phyloP scores from a whole-genome alignment of 768 basidiomycete genomes.

The Pluteus cervinus region DNA sequence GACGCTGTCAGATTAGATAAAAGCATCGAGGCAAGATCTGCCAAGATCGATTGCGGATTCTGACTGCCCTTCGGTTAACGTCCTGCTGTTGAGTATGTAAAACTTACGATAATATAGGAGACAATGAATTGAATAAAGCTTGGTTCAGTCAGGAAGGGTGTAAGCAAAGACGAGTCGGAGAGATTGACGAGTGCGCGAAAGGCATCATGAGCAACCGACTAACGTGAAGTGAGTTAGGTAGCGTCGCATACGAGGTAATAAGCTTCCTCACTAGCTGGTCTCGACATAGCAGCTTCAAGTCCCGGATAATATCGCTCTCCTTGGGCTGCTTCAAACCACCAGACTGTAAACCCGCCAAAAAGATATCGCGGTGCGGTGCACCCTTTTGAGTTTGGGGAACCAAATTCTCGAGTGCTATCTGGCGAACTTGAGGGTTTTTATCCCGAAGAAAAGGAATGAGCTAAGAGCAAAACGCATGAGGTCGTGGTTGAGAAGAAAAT shows the following conservation, averaged over 20 bases:
- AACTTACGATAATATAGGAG: constrained; percentile 85
- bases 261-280: constrained; percentile 66
- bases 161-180: constrained; percentile 73
- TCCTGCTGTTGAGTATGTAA: constrained; percentile 1
- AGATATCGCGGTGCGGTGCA: constrained; percentile 67
- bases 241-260: not conserved
- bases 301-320: constrained; percentile 66
- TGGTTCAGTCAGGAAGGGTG: constrained; percentile 60
- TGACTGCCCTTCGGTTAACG: constrained; percentile 23
- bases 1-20: constrained; percentile 90
- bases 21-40: constrained; percentile 95
- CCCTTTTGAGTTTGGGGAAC: constrained; percentile 72
- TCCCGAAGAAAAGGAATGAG: constrained; percentile 83
- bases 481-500: not conserved
- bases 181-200: constrained; percentile 92
- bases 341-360: constrained; percentile 55
- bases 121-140: constrained; percentile 76
- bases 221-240: constrained; percentile 12
- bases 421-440: constrained; percentile 80
- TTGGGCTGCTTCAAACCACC: constrained; percentile 53
- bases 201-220: constrained; percentile 93
- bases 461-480: constrained; percentile 28
- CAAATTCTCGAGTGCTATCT: constrained; percentile 80
- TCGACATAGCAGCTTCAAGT: constrained; percentile 81
- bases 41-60: constrained; percentile 88